Evolutionary conservation across 2,329 filamentous ascomycete genomes (phyloP).

Genomic region (Neonectria neomacrospora): DNA sequence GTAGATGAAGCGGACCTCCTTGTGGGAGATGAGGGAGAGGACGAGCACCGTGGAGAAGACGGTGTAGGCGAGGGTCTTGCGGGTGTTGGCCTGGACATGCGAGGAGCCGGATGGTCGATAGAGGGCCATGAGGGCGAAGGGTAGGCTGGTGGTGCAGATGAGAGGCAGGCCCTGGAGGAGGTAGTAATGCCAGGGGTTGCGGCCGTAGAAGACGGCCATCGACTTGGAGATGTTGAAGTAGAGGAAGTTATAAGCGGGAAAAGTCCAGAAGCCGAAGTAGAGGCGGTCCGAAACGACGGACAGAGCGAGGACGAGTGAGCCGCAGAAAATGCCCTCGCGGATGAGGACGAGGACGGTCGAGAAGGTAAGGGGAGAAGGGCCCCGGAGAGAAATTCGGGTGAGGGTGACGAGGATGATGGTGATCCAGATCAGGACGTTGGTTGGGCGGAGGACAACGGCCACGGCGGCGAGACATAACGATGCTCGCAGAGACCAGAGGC

Average conservation of each 20-base stretch:
- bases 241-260: constrained; percentile 88
- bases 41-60: constrained; percentile 68
- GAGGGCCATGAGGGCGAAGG: constrained; percentile 76
- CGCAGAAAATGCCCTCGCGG: constrained; percentile 73
- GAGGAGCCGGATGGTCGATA: constrained; percentile 59
- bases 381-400: constrained; percentile 50
- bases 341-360: constrained; percentile 64
- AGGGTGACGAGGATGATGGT: constrained; percentile 65
- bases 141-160: constrained; percentile 83
- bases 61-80: constrained; percentile 63
- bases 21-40: constrained; percentile 88
- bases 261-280: constrained; percentile 88
- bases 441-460: constrained; percentile 88
- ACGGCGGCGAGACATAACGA: constrained; percentile 81
- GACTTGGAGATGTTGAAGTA: constrained; percentile 91
- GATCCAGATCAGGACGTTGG: constrained; percentile 88
- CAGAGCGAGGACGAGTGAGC: constrained; percentile 67
- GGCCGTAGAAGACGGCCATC: constrained; percentile 91
- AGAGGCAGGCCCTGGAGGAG: constrained; percentile 89
- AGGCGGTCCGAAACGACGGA: constrained; percentile 77
- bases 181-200: constrained; percentile 93
- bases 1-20: constrained; percentile 97
- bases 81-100: constrained; percentile 48
- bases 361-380: constrained; percentile 54
- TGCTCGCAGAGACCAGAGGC: constrained; percentile 53